Conservation (phyloP, 129 eudicot species). For the Apium graveolens region DNA sequence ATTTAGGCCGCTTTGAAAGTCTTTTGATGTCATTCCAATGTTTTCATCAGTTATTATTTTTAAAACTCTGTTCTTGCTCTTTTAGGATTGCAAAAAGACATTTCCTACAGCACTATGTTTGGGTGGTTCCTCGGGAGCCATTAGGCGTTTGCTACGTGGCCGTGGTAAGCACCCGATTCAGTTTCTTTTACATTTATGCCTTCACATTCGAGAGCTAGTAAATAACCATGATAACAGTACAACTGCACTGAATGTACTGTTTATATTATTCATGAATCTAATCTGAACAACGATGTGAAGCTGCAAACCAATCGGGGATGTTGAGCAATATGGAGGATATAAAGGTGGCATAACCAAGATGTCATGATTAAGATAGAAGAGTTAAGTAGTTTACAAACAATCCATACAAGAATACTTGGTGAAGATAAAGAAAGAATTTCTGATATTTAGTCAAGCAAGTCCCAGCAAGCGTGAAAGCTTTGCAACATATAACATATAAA, state of each 20-base stretch:
- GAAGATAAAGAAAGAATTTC: background rate
- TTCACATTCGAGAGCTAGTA: background rate
- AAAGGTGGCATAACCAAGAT: background rate
- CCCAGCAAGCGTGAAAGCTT: background rate
- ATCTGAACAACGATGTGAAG: background rate
- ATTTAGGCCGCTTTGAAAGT: background rate
- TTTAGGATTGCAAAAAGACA: conserved; percentile 84
- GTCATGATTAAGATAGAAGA: background rate
- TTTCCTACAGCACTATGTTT: conserved; percentile 81
- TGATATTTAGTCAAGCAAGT: background rate
- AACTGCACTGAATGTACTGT: background rate
- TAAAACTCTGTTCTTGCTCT: background rate
- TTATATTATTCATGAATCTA: background rate
- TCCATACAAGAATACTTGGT: background rate
- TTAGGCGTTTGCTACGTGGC: conserved; percentile 64
- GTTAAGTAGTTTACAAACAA: background rate
- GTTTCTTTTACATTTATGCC: background rate
- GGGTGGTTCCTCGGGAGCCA: conserved; percentile 84
- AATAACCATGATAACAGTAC: background rate
- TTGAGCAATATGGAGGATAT: background rate
- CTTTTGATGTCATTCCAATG: background rate
- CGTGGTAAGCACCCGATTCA: conserved; percentile 56
- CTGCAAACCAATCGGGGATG: background rate
- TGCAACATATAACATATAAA: background rate
- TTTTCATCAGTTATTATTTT: background rate